Evolutionary conservation across 768 basidiomycete species (phyloP).

Genomic region (Amanita muscaria): DNA sequence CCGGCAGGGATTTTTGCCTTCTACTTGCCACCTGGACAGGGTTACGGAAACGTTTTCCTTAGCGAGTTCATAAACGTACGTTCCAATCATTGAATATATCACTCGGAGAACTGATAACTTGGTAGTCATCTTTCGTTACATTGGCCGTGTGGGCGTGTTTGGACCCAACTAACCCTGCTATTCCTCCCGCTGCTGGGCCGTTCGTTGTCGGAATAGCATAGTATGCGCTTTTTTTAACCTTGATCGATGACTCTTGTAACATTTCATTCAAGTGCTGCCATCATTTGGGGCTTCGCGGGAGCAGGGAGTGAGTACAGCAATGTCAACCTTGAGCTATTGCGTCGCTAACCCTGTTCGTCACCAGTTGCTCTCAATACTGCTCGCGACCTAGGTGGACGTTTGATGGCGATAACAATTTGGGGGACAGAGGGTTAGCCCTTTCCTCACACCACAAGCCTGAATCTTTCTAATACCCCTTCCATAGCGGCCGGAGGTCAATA

Average conservation of each 20-base stretch:
- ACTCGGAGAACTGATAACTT: not conserved
- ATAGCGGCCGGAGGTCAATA: constrained; percentile 45
- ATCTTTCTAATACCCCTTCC: constrained; percentile 2
- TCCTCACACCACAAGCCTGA: not conserved
- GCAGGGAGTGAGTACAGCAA: constrained; percentile 32
- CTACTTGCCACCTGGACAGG: constrained; percentile 12
- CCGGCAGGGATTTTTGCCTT: constrained; percentile 15
- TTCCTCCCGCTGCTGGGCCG: constrained; percentile 45
- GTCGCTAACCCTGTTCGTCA: not conserved
- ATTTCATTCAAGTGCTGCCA: constrained; percentile 31
- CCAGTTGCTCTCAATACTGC: constrained; percentile 57
- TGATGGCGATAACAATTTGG: constrained; percentile 57
- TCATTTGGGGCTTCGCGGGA: constrained; percentile 54
- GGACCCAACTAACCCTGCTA: constrained; percentile 51
- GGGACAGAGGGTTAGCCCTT: constrained; percentile 30
- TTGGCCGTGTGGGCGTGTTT: constrained; percentile 42
- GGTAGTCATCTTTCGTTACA: constrained; percentile 34
- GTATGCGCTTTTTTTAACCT: constrained; percentile 29
- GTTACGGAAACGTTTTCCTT: constrained; percentile 9
- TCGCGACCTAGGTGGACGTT: constrained; percentile 57
- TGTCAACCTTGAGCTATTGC: not conserved
- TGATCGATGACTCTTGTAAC: not conserved
- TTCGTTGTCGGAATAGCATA: constrained; percentile 51
- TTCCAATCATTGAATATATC: not conserved
- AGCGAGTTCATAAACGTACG: constrained; percentile 12